Conservation (phyloP, 2,329 filamentous ascomycete species). For the Tolypocladium tropicale region DNA sequence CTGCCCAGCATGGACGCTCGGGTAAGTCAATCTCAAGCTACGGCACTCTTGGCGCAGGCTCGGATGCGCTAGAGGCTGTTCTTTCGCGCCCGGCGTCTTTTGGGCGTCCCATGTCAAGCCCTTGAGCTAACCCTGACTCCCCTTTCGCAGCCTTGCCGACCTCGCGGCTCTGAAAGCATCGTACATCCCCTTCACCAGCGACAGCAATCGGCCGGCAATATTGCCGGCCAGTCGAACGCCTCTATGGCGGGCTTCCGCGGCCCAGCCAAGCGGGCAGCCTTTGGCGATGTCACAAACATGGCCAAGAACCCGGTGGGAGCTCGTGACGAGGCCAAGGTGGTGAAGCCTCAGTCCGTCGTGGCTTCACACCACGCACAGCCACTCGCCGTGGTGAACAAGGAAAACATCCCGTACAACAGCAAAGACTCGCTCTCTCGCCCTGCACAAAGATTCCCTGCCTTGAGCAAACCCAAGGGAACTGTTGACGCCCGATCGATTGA, state of each 20-base stretch:
- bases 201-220: conserved; percentile 66
- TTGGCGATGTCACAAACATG: conserved; percentile 75
- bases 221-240: conserved; percentile 23
- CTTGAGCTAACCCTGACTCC: background rate
- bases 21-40: conserved; percentile 14
- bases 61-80: background rate
- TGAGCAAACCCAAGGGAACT: conserved; percentile 12
- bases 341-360: conserved; percentile 18
- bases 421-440: conserved; percentile 29
- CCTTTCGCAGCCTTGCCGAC: conserved; percentile 25
- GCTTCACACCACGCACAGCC: conserved; percentile 15
- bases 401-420: conserved; percentile 25
- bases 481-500: conserved; percentile 15
- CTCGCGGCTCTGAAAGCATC: conserved; percentile 44
- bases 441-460: conserved; percentile 18
- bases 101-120: background rate
- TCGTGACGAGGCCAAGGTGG: conserved; percentile 23
- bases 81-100: background rate
- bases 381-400: conserved; percentile 26
- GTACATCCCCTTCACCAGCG: conserved; percentile 56
- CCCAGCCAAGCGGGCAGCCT: conserved; percentile 63
- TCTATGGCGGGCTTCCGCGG: conserved; percentile 21
- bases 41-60: background rate
- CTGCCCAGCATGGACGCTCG: conserved; percentile 22
- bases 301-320: conserved; percentile 23